A percentile compares a stretch with the other conserved stretches of the same genome.
These are phyloP conservation scores for Mycena indigotica DNA, from an alignment of 768 basidiomycete species.

Conservation along the genomic window DNA sequence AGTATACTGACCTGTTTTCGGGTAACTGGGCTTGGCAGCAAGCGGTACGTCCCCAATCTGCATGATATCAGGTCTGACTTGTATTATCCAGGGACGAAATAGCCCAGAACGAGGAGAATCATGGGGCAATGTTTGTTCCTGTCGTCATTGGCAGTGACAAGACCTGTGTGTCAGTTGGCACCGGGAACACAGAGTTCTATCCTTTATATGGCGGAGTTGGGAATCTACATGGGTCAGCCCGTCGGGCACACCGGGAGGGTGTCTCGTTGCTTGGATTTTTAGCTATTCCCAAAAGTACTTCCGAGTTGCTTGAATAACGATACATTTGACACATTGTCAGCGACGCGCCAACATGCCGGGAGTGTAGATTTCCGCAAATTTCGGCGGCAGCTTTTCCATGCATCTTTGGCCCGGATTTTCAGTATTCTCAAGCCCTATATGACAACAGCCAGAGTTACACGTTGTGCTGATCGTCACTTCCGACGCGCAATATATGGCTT, in stretches of 20 bases:
- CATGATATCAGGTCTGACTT: not conserved
- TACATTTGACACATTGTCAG: not conserved
- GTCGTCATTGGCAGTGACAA: conserved; percentile 27
- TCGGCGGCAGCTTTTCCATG: conserved; percentile 25
- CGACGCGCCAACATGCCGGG: conserved; percentile 9
- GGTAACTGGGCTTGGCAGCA: conserved; percentile 27
- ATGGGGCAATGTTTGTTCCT: conserved; percentile 22
- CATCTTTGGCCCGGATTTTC: conserved; percentile 21
- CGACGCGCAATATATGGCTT: conserved; percentile 24
- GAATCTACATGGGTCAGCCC: conserved; percentile 14
- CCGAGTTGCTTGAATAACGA: not conserved
- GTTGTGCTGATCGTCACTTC: conserved; percentile 25
- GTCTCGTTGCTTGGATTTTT: conserved; percentile 11
- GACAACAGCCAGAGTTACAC: conserved; percentile 18
- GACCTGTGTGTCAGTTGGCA: conserved; percentile 23
- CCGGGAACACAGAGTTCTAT: conserved; percentile 26
- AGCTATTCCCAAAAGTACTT: conserved; percentile 20
- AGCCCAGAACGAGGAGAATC: conserved; percentile 6
- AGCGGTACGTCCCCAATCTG: conserved; percentile 12
- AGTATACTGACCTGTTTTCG: conserved; percentile 22
- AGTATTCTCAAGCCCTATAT: conserved; percentile 15
- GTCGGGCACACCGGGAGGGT: conserved; percentile 13
- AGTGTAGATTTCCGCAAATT: conserved; percentile 23
- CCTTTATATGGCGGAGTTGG: conserved; percentile 24
- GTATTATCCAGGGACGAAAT: conserved; percentile 17